phyloP scores from a whole-genome alignment of 306 rosid species.

The Corylus heterophylla region DNA sequence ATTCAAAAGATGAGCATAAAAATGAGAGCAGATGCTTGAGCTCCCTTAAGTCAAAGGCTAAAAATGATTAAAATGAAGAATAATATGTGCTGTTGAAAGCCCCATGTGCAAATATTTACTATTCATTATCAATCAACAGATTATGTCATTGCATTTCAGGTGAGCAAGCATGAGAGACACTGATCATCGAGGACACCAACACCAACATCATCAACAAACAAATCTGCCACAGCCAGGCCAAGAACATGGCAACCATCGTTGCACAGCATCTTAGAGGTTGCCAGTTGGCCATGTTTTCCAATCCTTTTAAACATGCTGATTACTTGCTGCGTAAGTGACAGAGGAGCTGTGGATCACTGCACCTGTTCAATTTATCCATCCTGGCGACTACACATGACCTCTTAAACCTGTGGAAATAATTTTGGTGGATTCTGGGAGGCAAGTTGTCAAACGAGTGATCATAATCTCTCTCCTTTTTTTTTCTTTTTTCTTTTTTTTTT shows the following conservation, averaged over 20 bases:
- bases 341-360: slow-evolving; percentile 25
- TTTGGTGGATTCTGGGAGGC: slow-evolving; percentile 29
- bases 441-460: slow-evolving; percentile 26
- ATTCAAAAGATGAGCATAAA: slow-evolving; percentile 23
- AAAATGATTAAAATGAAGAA: slow-evolving; percentile 15
- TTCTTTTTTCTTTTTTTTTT: neutral
- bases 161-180: slow-evolving; percentile 49
- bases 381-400: slow-evolving; percentile 24
- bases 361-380: neutral
- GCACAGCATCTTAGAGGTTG: slow-evolving; percentile 72
- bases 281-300: slow-evolving; percentile 45
- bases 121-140: neutral
- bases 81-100: neutral
- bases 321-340: slow-evolving; percentile 37
- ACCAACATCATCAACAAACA: slow-evolving; percentile 36
- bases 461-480: neutral
- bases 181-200: slow-evolving; percentile 51
- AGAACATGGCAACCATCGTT: slow-evolving; percentile 88
- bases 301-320: slow-evolving; percentile 31
- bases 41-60: slow-evolving; percentile 17
- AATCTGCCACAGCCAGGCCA: slow-evolving; percentile 51
- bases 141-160: slow-evolving; percentile 37
- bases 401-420: slow-evolving; percentile 37
- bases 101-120: neutral
- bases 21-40: slow-evolving; percentile 18